Evolutionary conservation across 176 grass and related monocot genomes (phyloP), one percentile per base, ranked within the genome.

Genomic region (Phoenix dactylifera): DNA sequence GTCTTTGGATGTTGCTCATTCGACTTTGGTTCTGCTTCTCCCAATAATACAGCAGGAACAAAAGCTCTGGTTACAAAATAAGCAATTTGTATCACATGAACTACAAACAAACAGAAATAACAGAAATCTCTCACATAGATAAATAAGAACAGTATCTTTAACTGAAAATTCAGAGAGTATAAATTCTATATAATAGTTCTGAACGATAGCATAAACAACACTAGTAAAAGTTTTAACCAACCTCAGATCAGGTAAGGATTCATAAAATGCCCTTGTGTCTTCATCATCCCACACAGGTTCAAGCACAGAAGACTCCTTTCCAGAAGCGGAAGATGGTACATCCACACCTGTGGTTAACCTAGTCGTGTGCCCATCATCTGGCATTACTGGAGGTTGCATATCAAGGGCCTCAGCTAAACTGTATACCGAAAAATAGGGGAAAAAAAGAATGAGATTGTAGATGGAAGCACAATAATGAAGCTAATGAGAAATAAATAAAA

Each of bases 251-350:
- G 94, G 88, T 78, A 98, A 83, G 48, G 85, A 92, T 75, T 98
- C 94, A 61, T 98, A 98, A 70, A 98, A 98, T 26, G 94, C 65
- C 59, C 79, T 92, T n/a, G 94, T 98, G 72, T 98, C 94, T 35
- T 98, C 94, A 63, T 98, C 88, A 63, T 98, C 94, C 94, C 94
- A 98, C 67, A 98, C 79, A 73, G 94, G 88, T 76, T 98, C 94
- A 70, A 86, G 60, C 28, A 69, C 60, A 63, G 94, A 76, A 66
- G 76, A 61, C 52, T 98, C 94, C 81, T 98, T 98, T 23, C 67
- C 82, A 54, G 67, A 60, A 49, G 63, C 57, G 74, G 81, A 30
- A 30, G 28, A 79, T n/a, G 76, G 64, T 16, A 63, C 76, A 59
- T 98, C 88, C 49, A 51, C 72, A 79, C 84, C 85, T 55, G 85